phyloP scores from a whole-genome alignment of 1,284 basidiomycete species.

The Cutaneotrichosporon cavernicola region DNA sequence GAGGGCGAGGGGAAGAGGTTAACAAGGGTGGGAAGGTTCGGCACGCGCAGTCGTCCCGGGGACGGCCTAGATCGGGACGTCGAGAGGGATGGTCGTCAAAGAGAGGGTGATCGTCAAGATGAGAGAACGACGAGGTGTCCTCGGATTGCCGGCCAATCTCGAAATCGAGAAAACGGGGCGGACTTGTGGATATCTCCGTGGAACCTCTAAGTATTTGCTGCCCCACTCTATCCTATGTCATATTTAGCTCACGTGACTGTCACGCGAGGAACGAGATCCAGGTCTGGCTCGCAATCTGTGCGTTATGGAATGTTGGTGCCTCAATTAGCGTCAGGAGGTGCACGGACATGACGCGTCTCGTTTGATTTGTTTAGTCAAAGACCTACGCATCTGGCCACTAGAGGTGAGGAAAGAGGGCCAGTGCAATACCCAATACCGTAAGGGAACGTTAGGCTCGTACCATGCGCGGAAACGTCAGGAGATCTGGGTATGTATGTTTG shows the following conservation, averaged over 20 bases:
- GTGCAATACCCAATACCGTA: no score
- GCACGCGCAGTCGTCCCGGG: neutral
- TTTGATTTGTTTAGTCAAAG: no score
- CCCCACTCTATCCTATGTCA: neutral
- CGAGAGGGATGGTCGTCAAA: neutral
- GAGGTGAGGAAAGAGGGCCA: no score
- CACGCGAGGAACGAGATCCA: no score
- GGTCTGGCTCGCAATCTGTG: no score
- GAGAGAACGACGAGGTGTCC: neutral
- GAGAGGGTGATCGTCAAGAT: neutral
- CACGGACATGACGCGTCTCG: no score
- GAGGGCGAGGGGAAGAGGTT: neutral
- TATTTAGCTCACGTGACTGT: neutral
- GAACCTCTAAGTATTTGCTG: neutral
- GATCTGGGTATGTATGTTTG: no score
- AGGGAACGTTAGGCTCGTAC: neutral
- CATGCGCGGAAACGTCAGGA: neutral
- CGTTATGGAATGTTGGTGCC: no score
- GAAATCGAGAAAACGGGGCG: slow-evolving; percentile 3
- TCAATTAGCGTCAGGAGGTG: no score
- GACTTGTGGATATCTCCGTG: neutral
- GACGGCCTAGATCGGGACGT: neutral
- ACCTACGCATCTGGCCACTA: no score
- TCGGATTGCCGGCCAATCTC: neutral
- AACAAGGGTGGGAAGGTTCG: no score